These are phyloP conservation scores for Phytophthora sansomeana DNA, from an alignment of 352 stramenopile genomes.

Conservation along the genomic window DNA sequence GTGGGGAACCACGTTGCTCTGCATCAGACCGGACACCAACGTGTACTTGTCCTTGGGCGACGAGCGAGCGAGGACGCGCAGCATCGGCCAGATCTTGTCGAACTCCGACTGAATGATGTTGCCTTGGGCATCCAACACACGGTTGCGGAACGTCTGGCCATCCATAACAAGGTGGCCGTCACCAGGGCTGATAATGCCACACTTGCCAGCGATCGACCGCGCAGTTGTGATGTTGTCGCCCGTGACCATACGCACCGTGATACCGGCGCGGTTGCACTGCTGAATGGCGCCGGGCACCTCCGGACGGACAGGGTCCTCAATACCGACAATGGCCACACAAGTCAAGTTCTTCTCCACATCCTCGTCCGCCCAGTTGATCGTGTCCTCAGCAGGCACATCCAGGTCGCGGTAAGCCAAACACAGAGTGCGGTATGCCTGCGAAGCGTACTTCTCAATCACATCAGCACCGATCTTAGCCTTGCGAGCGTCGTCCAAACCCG, in stretches of 20 bases:
- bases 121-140: conserved; percentile 57
- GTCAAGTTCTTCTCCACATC: conserved; percentile 69
- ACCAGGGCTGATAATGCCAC: conserved; percentile 52
- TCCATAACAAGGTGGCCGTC: conserved; percentile 71
- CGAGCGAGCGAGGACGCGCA: conserved; percentile 68
- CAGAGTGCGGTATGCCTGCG: conserved; percentile 77
- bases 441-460: conserved; percentile 84
- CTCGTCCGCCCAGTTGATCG: conserved; percentile 53
- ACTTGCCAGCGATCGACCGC: conserved; percentile 62
- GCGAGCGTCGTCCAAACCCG: conserved; percentile 33
- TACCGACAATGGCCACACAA: conserved; percentile 57
- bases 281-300: conserved; percentile 58
- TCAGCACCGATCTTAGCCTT: conserved; percentile 47
- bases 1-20: conserved; percentile 59
- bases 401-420: conserved; percentile 85
- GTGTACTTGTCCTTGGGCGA: conserved; percentile 78
- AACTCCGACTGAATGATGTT: conserved; percentile 74
- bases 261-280: conserved; percentile 53
- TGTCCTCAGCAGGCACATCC: conserved; percentile 44
- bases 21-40: conserved; percentile 68
- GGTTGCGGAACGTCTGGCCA: conserved; percentile 56
- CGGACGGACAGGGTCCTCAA: conserved; percentile 59
- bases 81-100: conserved; percentile 76
- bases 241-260: conserved; percentile 68
- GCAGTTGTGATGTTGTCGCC: conserved; percentile 68